phyloP scores from a whole-genome alignment of 1,139 yeast genomes.

The Pichia sp. region DNA sequence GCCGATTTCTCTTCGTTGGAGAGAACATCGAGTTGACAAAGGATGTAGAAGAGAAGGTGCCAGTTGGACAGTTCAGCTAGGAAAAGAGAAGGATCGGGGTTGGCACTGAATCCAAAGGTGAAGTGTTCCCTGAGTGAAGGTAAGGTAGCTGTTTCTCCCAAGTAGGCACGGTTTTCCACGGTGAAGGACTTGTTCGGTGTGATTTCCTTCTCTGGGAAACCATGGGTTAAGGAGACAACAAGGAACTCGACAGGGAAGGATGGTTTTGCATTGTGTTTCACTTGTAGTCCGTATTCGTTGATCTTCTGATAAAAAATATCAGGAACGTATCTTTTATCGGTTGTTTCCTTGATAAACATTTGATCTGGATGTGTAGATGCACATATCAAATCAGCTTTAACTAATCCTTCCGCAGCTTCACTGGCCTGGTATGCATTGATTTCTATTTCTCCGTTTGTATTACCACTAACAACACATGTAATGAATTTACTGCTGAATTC shows the following conservation, averaged over 20 bases:
- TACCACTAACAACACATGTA: slow-evolving; percentile 90
- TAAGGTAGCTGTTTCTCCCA: slow-evolving; percentile 38
- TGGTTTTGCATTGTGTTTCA: slow-evolving; percentile 87
- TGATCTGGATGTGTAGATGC: slow-evolving; percentile 90
- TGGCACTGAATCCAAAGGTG: neutral
- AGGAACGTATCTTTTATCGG: slow-evolving; percentile 76
- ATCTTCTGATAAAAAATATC: slow-evolving; percentile 80
- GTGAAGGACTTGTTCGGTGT: slow-evolving; percentile 44
- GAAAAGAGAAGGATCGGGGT: neutral
- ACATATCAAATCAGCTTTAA: slow-evolving; percentile 74
- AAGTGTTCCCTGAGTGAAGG: neutral
- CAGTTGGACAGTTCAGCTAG: neutral
- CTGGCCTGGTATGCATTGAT: slow-evolving; percentile 89
- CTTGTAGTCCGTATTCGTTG: slow-evolving; percentile 85
- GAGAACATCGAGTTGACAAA: neutral
- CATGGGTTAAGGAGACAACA: slow-evolving; percentile 83
- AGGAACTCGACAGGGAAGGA: slow-evolving; percentile 94
- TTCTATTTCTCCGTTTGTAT: slow-evolving; percentile 79
- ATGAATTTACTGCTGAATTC: slow-evolving; percentile 81
- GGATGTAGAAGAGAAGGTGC: neutral
- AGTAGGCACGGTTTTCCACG: slow-evolving; percentile 68
- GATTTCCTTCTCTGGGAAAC: slow-evolving; percentile 67
- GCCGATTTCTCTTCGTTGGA: neutral
- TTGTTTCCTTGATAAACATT: slow-evolving; percentile 71
- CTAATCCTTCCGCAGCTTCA: slow-evolving; percentile 79